A percentile compares a stretch with the other conserved stretches of the same genome.
Conservation (phyloP, 495 filamentous ascomycete genomes). For the Aspergillus mulundensis region DNA sequence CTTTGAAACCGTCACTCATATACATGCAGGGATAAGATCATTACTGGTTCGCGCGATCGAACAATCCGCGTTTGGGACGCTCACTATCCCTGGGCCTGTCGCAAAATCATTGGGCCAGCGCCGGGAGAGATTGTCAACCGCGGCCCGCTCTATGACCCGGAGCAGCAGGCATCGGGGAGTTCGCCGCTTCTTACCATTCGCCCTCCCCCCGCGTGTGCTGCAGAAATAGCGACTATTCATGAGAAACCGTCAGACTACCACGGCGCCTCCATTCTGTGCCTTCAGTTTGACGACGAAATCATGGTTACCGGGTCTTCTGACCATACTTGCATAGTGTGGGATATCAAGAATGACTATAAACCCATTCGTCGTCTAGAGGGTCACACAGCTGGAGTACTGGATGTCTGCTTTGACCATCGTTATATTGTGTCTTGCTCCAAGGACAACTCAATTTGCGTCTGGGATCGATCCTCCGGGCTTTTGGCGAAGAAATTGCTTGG, state of each 20-base stretch:
- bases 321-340: conserved; percentile 86
- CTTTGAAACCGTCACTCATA: neutral
- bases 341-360: conserved; percentile 67
- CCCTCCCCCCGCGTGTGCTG: conserved; percentile 35
- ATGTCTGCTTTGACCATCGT: conserved; percentile 84
- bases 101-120: conserved; percentile 66
- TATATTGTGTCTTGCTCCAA: conserved; percentile 97
- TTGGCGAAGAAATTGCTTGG: conserved; percentile 73
- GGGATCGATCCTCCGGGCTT: conserved; percentile 75
- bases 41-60: conserved; percentile 91
- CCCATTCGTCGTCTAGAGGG: conserved; percentile 70
- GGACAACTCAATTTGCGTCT: conserved; percentile 85
- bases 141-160: conserved; percentile 35
- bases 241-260: conserved; percentile 54
- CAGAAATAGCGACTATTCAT: conserved; percentile 25
- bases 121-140: conserved; percentile 22
- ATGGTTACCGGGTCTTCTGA: conserved; percentile 95
- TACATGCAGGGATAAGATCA: conserved; percentile 71
- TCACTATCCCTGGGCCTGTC: conserved; percentile 70
- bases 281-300: conserved; percentile 88
- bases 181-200: conserved; percentile 46
- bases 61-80: conserved; percentile 97
- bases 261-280: conserved; percentile 85
- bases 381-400: conserved; percentile 84
- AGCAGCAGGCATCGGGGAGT: conserved; percentile 35